Percentiles rank a stretch among this genome's conserved stretches.
Evolutionary conservation across 2,329 filamentous ascomycete genomes (phyloP).

Genomic region (Teratosphaeria nubilosa): DNA sequence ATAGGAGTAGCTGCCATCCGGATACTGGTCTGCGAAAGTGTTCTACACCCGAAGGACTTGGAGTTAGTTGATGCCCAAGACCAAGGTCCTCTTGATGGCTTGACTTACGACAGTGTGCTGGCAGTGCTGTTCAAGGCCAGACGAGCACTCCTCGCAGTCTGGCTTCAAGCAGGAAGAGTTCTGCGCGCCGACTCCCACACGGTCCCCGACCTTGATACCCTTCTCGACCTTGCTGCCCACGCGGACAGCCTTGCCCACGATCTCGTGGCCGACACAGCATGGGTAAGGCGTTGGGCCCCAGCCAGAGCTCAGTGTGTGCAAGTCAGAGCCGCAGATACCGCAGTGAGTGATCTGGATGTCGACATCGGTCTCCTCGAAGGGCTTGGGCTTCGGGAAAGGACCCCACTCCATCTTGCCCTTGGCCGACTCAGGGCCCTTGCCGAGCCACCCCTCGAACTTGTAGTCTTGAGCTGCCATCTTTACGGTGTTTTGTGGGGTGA

Average conservation of each 20-base stretch:
- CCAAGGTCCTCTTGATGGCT: too few relatives aligned
- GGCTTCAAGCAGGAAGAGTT: slow-evolving; percentile 37
- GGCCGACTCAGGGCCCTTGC: slow-evolving; percentile 37
- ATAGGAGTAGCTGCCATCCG: slow-evolving; percentile 40
- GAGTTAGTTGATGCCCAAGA: too few relatives aligned
- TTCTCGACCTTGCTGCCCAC: slow-evolving; percentile 23
- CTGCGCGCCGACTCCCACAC: slow-evolving; percentile 42
- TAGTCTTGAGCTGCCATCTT: background rate
- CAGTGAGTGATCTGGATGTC: slow-evolving; percentile 32
- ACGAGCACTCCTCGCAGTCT: slow-evolving; percentile 51
- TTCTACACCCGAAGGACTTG: background rate
- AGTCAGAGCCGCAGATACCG: slow-evolving; percentile 15
- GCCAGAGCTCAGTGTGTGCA: slow-evolving; percentile 27
- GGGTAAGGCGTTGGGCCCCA: slow-evolving; percentile 35
- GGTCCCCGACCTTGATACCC: slow-evolving; percentile 28
- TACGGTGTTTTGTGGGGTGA: background rate
- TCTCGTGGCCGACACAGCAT: slow-evolving; percentile 26
- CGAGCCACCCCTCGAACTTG: slow-evolving; percentile 50
- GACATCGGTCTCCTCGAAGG: slow-evolving; percentile 30
- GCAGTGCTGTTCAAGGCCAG: slow-evolving; percentile 35
- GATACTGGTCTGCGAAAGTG: slow-evolving; percentile 24
- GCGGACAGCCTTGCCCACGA: slow-evolving; percentile 25
- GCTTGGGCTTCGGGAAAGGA: slow-evolving; percentile 20
- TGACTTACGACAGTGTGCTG: slow-evolving; percentile 9
- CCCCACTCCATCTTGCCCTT: slow-evolving; percentile 46